phyloP scores from a whole-genome alignment of 176 grass and related monocot genomes.

The Oryza officinalis region DNA sequence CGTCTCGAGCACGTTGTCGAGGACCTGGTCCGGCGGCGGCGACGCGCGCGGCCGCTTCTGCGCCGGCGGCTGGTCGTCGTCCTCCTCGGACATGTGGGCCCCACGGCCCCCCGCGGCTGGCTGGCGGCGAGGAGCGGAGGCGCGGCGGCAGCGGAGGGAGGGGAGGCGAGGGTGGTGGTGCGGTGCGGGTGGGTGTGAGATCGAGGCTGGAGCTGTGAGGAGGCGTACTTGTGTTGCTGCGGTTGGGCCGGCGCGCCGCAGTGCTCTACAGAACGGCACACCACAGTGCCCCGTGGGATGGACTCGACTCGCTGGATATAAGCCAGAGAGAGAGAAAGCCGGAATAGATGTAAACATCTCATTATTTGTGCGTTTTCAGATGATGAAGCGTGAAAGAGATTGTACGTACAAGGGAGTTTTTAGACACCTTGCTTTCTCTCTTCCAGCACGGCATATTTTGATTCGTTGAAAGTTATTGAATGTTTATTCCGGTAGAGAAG shows the following conservation, averaged over 20 bases:
- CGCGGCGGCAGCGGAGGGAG: too few species aligned
- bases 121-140: background rate
- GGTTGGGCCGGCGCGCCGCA: background rate
- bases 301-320: background rate
- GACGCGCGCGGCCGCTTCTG: slow-evolving; percentile 35
- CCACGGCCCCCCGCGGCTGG: background rate
- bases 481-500: too few species aligned
- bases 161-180: background rate
- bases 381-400: too few species aligned
- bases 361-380: too few species aligned
- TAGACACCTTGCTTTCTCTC: too few species aligned
- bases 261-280: background rate
- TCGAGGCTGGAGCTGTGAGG: slow-evolving; percentile 5
- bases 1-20: slow-evolving; percentile 92
- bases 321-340: too few species aligned
- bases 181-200: background rate
- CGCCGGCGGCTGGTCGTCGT: slow-evolving; percentile 50
- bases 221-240: slow-evolving; percentile 44
- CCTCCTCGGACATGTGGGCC: slow-evolving; percentile 45
- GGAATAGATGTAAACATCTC: too few species aligned
- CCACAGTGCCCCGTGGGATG: too few species aligned
- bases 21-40: slow-evolving; percentile 77
- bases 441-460: too few species aligned
- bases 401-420: too few species aligned
- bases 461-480: too few species aligned